Base-by-base conservation (phyloP, 1,284 basidiomycete species). In the Cerrena zonata region DNA sequence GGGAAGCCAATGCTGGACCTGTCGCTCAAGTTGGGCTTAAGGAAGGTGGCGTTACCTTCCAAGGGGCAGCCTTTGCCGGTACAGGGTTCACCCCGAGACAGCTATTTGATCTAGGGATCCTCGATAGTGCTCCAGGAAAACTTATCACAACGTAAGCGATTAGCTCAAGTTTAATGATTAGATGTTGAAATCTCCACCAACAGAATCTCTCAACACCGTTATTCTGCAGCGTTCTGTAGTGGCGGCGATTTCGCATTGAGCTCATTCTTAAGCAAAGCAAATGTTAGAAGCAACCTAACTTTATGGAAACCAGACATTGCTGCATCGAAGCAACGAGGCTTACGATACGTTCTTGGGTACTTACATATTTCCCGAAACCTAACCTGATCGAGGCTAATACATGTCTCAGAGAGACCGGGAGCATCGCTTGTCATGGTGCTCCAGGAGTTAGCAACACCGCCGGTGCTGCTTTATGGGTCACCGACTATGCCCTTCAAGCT, bases 401-500 rank as follows among this genome's bases (percentile, higher is more conserved):
- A 34, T 7, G 15, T 10, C 12, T 21, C 30, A 58, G 61, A 0
- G 68, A 68, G 50, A 68, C 66, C 12, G 66, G 64, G 36, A 65
- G 63, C 52, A 60, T 63, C 42, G 66, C 68, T 1, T 72, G 71
- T 56, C 73, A 71, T 70, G 85, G 86, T 50, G 77, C 80, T 7
- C 81, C 84, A 25, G 79, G 78, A 2, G 78, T 86, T 15, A 83
- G 81, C 62, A 82, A 88, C 59, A 78, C 79, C 1, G 86, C 79
- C 10, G 86, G 84, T 30, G 81, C 83, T 2, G 80, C 82, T 15
- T 65, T 89, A 22, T 87, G 86, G 85, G 71, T 74, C 1, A 67
- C 86, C 51, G 84, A 87, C 61, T 86, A 86, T 60, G 69, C 75
- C 1, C 66, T 89, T 4, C 82, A 69, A 50, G 68, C 70, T 1